phyloP scores from a whole-genome alignment of 345 rosid genomes.

The Raphanus raphanistrum region DNA sequence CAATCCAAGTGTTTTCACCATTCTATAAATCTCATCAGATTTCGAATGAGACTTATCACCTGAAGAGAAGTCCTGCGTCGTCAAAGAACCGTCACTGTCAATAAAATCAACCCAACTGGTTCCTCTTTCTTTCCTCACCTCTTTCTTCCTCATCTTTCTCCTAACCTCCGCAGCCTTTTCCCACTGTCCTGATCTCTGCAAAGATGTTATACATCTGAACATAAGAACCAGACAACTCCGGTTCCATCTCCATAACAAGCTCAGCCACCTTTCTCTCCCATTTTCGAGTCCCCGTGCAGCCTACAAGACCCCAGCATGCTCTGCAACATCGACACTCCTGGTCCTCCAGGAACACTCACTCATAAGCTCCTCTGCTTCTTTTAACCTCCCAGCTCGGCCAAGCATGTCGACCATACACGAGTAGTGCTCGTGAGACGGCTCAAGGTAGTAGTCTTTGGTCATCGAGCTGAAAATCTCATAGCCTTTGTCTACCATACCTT shows the following conservation, averaged over 20 bases:
- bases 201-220: conserved; percentile 84
- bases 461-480: conserved; percentile 54
- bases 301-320: conserved; percentile 82
- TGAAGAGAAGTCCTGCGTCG: conserved; percentile 68
- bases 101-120: conserved; percentile 80
- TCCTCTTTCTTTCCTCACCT: conserved; percentile 81
- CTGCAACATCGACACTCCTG: conserved; percentile 69
- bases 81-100: conserved; percentile 46
- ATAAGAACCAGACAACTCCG: conserved; percentile 65
- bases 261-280: conserved; percentile 66
- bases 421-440: conserved; percentile 73
- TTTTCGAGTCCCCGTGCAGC: conserved; percentile 66
- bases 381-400: conserved; percentile 73
- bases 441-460: conserved; percentile 56
- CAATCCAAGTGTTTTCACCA: conserved; percentile 56
- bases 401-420: conserved; percentile 92
- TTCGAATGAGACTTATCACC: conserved; percentile 70
- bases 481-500: conserved; percentile 78
- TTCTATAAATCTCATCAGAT: conserved; percentile 52
- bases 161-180: conserved; percentile 63
- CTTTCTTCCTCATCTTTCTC: conserved; percentile 68
- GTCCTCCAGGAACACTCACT: conserved; percentile 60
- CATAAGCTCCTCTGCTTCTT: conserved; percentile 72
- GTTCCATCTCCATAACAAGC: conserved; percentile 62
- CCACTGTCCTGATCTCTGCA: conserved; percentile 83